These are phyloP conservation scores for Escallonia rubra DNA, from an alignment of 129 eudicot genomes.

Conservation along the genomic window DNA sequence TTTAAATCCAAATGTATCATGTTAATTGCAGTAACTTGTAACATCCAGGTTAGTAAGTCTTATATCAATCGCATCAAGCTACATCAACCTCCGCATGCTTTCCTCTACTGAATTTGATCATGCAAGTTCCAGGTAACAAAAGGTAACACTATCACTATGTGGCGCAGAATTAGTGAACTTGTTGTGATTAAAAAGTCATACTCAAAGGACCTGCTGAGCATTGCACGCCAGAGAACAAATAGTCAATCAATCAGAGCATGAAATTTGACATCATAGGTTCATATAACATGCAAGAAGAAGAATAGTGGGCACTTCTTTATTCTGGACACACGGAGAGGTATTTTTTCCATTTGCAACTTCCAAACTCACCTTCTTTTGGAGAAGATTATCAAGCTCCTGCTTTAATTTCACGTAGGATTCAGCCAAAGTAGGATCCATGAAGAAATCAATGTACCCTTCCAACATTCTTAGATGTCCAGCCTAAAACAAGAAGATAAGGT, in stretches of 20 bases:
- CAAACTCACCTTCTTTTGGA: slow-evolving; percentile 68
- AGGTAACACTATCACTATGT: no score
- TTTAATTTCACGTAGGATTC: slow-evolving; percentile 81
- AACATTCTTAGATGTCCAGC: slow-evolving; percentile 91
- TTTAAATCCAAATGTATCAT: no score
- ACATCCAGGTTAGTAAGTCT: no score
- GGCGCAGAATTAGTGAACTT: background rate
- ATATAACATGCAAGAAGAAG: background rate
- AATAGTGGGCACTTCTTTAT: background rate
- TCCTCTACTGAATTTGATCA: no score
- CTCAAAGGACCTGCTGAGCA: background rate
- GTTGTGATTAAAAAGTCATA: background rate
- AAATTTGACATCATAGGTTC: background rate
- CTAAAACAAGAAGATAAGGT: slow-evolving; percentile 25
- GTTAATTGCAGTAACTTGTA: no score
- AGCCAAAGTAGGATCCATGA: slow-evolving; percentile 86
- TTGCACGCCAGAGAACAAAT: background rate
- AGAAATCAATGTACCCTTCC: slow-evolving; percentile 84
- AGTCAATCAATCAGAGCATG: background rate
- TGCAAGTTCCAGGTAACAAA: no score
- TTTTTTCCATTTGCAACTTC: background rate
- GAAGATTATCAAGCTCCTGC: slow-evolving; percentile 70
- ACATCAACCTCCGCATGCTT: no score
- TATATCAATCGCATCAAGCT: no score
- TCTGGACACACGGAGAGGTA: background rate